Base-by-base conservation (phyloP, 2,329 filamentous ascomycete species). In the Scolecobasidium constrictum region DNA sequence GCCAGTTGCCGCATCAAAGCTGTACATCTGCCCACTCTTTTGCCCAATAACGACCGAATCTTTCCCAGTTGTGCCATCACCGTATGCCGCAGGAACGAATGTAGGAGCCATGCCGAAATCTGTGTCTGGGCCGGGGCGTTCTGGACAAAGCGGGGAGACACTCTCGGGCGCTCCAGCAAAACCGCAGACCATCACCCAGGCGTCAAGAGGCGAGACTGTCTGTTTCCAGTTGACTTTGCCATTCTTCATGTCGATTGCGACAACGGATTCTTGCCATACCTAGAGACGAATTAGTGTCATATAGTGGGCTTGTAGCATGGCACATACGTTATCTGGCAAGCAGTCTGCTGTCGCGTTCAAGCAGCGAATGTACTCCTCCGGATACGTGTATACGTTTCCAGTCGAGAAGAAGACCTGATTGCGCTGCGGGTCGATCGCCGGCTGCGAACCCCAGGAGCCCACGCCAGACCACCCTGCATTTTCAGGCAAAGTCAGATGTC, bases 371-470 rank as follows among this genome's bases (percentile, higher is more conserved):
- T 45, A 45, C 56, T 54, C 4, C 56, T 43, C 28, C 1, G 59
- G 54, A 5, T 51, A 37, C 2, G 43, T 40, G 45, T 61, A 61
- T 2, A 51, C 19, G 47, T 61, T 59, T 15, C 58, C 58, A 3
- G 55, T 59, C 15, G 46, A 57, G 39, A 58, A 47, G 42, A 55
- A 58, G 6, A 61, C 51, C 23, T 54, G 53, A 21, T 44, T 42
- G 6, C 55, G 49, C 4, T 4, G 35, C 1, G 39, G 12, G 40
- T 61, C 58, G 41, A 61, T 58, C 16, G 56, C 42, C 1, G 58
- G 58, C 40, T 57, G 53, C 31, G 48, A 51, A 15, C 58, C 57
- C 58, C 57, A 61, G 6, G 60, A 36, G 6, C 42, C 50, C 18
- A 46, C 49, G 19, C 58, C 58, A 6, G 55, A 44, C 56, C 55